These are phyloP conservation scores for Orobanche coerulescens DNA, from an alignment of 257 asterid genomes.

Conservation along the genomic window DNA sequence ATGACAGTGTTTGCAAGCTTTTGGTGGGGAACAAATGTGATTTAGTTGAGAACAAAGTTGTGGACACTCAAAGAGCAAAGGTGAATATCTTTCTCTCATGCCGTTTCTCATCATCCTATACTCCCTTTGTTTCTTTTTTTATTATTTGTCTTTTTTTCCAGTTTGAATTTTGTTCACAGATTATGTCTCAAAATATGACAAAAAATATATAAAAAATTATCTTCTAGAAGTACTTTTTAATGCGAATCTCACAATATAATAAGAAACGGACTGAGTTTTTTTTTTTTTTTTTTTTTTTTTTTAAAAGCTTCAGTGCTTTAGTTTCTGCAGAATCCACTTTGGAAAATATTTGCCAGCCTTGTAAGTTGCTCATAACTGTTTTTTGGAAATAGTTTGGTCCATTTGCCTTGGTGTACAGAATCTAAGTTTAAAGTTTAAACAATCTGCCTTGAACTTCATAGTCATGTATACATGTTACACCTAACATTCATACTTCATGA, in stretches of 20 bases:
- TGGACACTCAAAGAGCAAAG: constrained; percentile 80
- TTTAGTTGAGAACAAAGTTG: constrained; percentile 83
- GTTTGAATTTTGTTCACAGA: no score
- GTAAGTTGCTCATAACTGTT: not conserved
- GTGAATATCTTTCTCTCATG: constrained; percentile 25
- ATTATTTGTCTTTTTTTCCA: no score
- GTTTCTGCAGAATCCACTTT: not conserved
- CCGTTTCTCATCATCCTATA: not conserved
- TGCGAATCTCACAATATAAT: no score
- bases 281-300: no score
- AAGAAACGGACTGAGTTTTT: no score
- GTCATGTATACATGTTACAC: not conserved
- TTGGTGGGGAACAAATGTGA: constrained; percentile 96
- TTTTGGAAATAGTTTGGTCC: not conserved
- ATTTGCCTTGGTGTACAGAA: not conserved
- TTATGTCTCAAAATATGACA: no score
- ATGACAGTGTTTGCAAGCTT: constrained; percentile 96
- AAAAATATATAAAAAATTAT: no score
- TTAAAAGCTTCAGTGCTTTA: not conserved
- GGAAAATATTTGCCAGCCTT: not conserved
- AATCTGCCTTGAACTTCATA: not conserved
- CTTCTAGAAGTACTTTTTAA: no score
- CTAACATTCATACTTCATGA: not conserved
- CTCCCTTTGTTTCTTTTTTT: not conserved
- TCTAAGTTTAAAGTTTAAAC: not conserved